These are phyloP conservation scores for Haematococcus sp. DNA, from an alignment of 139 green algal species.

Conservation along the genomic window DNA sequence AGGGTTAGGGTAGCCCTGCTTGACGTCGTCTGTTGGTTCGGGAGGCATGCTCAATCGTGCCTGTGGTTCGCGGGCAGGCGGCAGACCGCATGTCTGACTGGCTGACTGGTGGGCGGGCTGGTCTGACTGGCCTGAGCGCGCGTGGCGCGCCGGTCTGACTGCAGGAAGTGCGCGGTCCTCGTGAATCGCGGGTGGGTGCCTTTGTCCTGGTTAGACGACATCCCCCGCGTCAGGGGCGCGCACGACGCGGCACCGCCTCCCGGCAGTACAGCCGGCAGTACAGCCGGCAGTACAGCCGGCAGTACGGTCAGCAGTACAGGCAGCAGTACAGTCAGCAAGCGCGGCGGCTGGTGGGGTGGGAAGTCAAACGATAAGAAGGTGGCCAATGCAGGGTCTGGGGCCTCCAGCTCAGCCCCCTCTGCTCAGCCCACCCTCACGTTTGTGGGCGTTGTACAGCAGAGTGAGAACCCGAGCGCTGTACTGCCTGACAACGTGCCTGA, in stretches of 20 bases:
- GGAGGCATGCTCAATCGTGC: no score
- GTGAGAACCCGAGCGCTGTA: conserved; percentile 66
- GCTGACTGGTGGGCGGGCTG: no score
- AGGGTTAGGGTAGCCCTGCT: no score
- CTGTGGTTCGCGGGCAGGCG: no score
- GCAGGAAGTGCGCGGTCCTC: conserved; percentile 48
- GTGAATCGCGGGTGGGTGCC: conserved; percentile 83
- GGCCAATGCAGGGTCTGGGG: neutral
- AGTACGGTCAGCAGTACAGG: neutral
- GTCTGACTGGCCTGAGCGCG: no score
- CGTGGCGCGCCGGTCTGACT: no score
- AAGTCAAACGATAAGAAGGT: neutral
- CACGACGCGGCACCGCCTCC: neutral
- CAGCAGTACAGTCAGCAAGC: neutral
- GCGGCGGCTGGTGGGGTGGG: neutral
- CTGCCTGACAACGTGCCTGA: conserved; percentile 68
- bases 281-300: neutral
- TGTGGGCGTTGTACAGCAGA: conserved; percentile 57
- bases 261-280: neutral
- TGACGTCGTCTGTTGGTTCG: no score
- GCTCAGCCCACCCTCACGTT: conserved; percentile 21
- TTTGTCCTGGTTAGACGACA: conserved; percentile 41
- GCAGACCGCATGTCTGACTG: no score
- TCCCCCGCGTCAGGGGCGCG: neutral
- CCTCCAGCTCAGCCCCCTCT: neutral